phyloP scores from a whole-genome alignment of 2,329 filamentous ascomycete species.

The Parastagonospora nodorum region DNA sequence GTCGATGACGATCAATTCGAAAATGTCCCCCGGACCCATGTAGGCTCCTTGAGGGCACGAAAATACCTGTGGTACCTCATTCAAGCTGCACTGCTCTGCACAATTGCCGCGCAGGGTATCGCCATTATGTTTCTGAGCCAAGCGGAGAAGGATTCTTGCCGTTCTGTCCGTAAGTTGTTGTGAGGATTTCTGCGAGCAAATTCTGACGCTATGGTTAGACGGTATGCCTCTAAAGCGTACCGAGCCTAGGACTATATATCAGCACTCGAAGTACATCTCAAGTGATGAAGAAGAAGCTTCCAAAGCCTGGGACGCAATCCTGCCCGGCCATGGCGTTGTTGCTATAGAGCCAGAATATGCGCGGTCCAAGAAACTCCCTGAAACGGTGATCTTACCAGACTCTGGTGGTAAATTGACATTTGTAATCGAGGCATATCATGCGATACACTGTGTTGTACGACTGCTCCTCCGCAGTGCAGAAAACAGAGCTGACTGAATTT shows the following conservation, averaged over 20 bases:
- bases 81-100: neutral
- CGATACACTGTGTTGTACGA: slow-evolving; percentile 7
- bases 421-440: slow-evolving; percentile 13
- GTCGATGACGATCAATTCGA: neutral
- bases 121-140: neutral
- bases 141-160: neutral
- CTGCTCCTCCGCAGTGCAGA: neutral
- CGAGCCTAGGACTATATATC: slow-evolving; percentile 5
- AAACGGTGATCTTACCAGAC: slow-evolving; percentile 4
- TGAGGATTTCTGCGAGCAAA: neutral
- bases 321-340: slow-evolving; percentile 10
- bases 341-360: slow-evolving; percentile 6
- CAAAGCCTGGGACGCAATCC: slow-evolving; percentile 8
- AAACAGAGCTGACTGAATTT: neutral
- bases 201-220: neutral
- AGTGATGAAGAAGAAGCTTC: slow-evolving; percentile 4
- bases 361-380: slow-evolving; percentile 4
- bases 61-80: neutral
- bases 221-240: slow-evolving; percentile 5
- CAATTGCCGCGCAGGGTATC: neutral
- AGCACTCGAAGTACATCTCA: slow-evolving; percentile 9
- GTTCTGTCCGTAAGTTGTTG: neutral
- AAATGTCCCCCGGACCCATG: neutral
- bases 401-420: slow-evolving; percentile 5
- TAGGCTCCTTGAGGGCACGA: neutral